Conservation (phyloP, 805 yeast genomes). For the Debaryomyces castellii region DNA sequence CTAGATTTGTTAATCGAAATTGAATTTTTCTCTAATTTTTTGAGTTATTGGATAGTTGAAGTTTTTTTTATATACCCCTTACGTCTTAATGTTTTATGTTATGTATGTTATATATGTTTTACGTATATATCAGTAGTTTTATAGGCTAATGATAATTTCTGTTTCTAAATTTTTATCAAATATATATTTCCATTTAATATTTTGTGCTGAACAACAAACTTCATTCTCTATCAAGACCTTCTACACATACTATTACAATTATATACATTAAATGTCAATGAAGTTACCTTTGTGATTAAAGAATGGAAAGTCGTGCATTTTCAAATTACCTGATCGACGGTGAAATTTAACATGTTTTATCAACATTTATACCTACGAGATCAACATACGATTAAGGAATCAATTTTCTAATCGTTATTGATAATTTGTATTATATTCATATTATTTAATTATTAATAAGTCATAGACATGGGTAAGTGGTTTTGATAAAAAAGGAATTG, state of each 20-base stretch:
- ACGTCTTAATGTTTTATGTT: not conserved
- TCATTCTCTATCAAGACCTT: too few species aligned
- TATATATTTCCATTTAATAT: too few species aligned
- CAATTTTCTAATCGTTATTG: not conserved
- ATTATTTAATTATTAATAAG: not conserved
- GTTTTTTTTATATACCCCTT: not conserved
- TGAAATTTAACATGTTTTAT: constrained; percentile 1
- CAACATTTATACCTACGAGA: not conserved
- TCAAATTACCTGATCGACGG: not conserved
- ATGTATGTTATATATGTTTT: not conserved
- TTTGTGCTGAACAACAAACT: too few species aligned
- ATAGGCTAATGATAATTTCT: not conserved
- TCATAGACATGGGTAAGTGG: not conserved
- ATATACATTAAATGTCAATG: too few species aligned
- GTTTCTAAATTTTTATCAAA: not conserved
- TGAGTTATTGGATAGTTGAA: not conserved
- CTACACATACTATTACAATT: too few species aligned
- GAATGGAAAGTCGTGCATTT: not conserved
- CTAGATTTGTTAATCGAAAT: not conserved
- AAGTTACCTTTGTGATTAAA: too few species aligned
- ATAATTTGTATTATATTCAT: not conserved
- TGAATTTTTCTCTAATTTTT: not conserved
- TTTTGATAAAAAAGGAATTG: not conserved
- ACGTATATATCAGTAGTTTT: not conserved
- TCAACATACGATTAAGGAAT: not conserved